Base-by-base conservation (phyloP, 2,329 filamentous ascomycete species). In the Stemphylium beticola region DNA sequence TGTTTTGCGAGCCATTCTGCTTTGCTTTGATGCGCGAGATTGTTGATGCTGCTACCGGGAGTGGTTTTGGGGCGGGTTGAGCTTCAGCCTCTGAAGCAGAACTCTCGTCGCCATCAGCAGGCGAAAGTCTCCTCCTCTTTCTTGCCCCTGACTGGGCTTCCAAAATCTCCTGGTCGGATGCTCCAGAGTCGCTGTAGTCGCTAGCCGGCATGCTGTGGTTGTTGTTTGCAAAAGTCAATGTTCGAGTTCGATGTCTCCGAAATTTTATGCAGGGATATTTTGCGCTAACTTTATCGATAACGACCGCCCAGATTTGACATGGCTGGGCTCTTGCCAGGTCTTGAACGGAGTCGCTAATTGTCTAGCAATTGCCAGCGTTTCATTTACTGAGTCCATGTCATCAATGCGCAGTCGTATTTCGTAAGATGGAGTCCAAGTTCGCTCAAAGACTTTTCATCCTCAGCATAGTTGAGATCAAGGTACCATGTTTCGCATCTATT, bases 11-110 rank as follows among this genome's bases (percentile, higher is more conserved):
- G 18, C 51, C 49, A 34, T 66, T 57, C 47, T 64, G 57, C 49
- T 71, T 75, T 2, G 67, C 58, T 57, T 76, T 74, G 46, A 77
- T 68, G 37, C 74, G 67, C 5, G 74, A 76, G 10, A 74, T 60
- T 4, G 71, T 68, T 24, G 68, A 44, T 2, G 59, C 41, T 22
- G 68, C 50, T 4, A 59, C 45, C 24, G 67, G 58, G 32, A 61
- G 44, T 24, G 54, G 37, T 17, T 43, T 45, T n/a, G 58, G 33
- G 14, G 47, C 22, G 47, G 57, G 44, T 36, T 55, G 45, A 52
- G 36, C 49, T 52, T 52, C 42, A 41, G 37, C 22, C 39, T 67
- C 62, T 12, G 64, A 62, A 15, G 59, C 60, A n/a, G 58, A 61
- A 40, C 52, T 49, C 11, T 63, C 56, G 8, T 52, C 52, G 29